Conservation (phyloP, 2,329 filamentous ascomycete genomes). For the Moelleriella libera region DNA sequence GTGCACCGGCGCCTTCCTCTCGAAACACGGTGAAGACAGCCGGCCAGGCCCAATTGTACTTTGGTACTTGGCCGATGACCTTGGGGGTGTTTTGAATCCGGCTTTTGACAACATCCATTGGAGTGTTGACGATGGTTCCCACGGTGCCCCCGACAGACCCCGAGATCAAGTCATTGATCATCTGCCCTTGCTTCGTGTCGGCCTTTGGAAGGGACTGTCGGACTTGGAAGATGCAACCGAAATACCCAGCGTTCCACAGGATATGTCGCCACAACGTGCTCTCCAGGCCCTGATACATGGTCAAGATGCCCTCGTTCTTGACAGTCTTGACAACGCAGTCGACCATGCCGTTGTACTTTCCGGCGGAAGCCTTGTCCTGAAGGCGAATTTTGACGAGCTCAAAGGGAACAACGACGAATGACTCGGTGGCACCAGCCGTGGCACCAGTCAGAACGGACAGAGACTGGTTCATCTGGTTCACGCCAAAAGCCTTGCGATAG, state of each 20-base stretch:
- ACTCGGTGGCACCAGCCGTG: constrained; percentile 85
- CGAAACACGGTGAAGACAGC: constrained; percentile 73
- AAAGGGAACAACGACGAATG: constrained; percentile 95
- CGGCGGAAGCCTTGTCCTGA: constrained; percentile 85
- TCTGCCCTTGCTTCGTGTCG: constrained; percentile 67
- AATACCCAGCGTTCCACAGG: constrained; percentile 88
- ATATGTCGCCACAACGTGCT: constrained; percentile 91
- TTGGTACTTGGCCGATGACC: constrained; percentile 65
- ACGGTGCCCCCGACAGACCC: constrained; percentile 76
- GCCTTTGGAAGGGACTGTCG: constrained; percentile 68
- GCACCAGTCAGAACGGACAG: constrained; percentile 89
- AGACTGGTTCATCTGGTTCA: constrained; percentile 77
- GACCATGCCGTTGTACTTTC: constrained; percentile 72
- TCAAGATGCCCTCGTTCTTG: constrained; percentile 66
- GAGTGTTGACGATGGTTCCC: constrained; percentile 88
- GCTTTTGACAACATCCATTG: constrained; percentile 95
- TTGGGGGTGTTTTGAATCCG: constrained; percentile 90
- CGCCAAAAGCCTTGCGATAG: constrained; percentile 77
- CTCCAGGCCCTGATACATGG: constrained; percentile 93
- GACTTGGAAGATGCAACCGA: constrained; percentile 97
- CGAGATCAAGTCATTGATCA: constrained; percentile 76
- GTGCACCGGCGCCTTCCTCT: constrained; percentile 81
- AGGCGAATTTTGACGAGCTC: constrained; percentile 97
- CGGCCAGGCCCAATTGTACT: constrained; percentile 98
- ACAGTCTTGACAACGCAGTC: constrained; percentile 75